Evolutionary conservation across 2,329 filamentous ascomycete species (phyloP).

Genomic region (Chaetomium globosum): DNA sequence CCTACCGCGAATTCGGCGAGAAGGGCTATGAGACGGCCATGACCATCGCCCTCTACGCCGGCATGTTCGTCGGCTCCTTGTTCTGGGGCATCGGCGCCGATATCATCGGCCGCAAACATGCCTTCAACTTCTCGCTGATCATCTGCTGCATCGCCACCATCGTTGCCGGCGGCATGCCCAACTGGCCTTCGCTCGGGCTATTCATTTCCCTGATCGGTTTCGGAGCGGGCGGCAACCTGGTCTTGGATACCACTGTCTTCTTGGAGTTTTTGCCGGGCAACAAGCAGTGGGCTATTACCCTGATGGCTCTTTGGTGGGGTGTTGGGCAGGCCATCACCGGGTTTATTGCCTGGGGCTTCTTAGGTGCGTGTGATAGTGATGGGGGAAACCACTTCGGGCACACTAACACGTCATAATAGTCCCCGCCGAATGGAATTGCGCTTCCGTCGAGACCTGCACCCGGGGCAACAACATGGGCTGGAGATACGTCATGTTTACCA

Average conservation of each 20-base stretch:
- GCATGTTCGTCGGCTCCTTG: slow-evolving; percentile 69
- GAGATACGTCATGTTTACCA: slow-evolving; percentile 54
- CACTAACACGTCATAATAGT: slow-evolving; percentile 38
- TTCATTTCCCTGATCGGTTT: slow-evolving; percentile 67
- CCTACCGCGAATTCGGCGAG: slow-evolving; percentile 61
- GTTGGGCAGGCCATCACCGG: slow-evolving; percentile 53
- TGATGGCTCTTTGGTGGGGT: slow-evolving; percentile 61
- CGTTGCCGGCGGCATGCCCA: slow-evolving; percentile 67
- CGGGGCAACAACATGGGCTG: slow-evolving; percentile 53
- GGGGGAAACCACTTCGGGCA: background rate
- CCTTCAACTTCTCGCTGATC: slow-evolving; percentile 78
- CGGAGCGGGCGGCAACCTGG: slow-evolving; percentile 64
- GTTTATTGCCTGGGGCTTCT: slow-evolving; percentile 54
- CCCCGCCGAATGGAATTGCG: slow-evolving; percentile 48
- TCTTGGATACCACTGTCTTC: slow-evolving; percentile 61
- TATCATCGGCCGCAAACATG: slow-evolving; percentile 73
- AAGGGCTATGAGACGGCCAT: slow-evolving; percentile 59
- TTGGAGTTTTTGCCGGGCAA: slow-evolving; percentile 52
- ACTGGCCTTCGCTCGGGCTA: slow-evolving; percentile 65
- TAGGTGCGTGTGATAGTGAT: slow-evolving; percentile 37
- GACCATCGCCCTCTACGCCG: slow-evolving; percentile 68
- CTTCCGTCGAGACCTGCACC: slow-evolving; percentile 46
- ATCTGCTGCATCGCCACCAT: slow-evolving; percentile 69
- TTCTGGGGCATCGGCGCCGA: slow-evolving; percentile 82
- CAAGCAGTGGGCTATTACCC: slow-evolving; percentile 66